Base-by-base conservation (phyloP, 805 yeast species). In the Candida xiaguanensis region DNA sequence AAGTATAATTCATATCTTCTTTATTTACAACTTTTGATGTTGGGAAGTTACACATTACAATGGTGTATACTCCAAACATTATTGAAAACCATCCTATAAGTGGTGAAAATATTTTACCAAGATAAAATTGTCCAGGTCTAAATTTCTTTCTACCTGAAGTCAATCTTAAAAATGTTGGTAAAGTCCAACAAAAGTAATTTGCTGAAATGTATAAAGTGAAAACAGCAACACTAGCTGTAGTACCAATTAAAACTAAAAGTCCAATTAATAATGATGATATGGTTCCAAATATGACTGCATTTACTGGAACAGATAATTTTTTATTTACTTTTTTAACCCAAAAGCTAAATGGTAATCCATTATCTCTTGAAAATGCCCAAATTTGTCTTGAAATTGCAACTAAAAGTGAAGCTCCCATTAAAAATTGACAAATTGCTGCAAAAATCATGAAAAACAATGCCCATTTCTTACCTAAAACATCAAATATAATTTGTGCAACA, bases 61-160 rank as follows among this genome's bases (percentile, higher is more conserved):
- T 51, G 19, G 60, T 56, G 35, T 57, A 63, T 6, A 42, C 45
- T 27, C 57, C 53, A 49, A 58, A 63, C 6, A 43, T 22, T 13
- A 55, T 46, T 0, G 83, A 67, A 16, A 71, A 52, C 61, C 72
- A 59, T 25, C 74, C 72, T 26, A 75, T 52, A 11, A 58, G 52
- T 24, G 70, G 69, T 9, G 79, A 70, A 56, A 64, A 53, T 22
- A 59, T 40, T 14, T 63, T 59, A 20, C 89, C 89, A 29, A 80
- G 49, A 51, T 75, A 43, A 54, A 83, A 83, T 4, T 78, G 77
- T 3, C 91, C 93, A 1, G 88, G 88, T 11, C 54, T 64, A 49
- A 80, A 80, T 34, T 74, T 62, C 11, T 61, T 58, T 40, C 63
- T 63, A 23, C 80, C 80, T 1, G 78, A 68, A 37, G 75, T 59